These are phyloP conservation scores for Colletotrichum cordylinicola DNA, from an alignment of 2,329 filamentous ascomycete genomes.

Conservation along the genomic window DNA sequence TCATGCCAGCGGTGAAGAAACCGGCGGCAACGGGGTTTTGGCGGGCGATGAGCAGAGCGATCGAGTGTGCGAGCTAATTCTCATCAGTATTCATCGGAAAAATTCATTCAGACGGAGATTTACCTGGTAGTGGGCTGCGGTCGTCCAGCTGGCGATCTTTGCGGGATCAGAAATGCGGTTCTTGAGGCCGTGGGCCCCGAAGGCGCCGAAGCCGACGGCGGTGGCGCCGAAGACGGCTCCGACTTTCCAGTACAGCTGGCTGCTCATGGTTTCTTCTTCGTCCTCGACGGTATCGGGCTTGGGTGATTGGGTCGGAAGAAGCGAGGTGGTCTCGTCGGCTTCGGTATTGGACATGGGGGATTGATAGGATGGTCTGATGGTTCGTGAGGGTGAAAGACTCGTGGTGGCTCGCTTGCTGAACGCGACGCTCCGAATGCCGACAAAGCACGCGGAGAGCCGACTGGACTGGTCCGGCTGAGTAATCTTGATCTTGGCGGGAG, in stretches of 20 bases:
- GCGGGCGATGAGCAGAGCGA: conserved; percentile 64
- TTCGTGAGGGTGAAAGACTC: neutral
- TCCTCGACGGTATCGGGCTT: neutral
- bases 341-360: neutral
- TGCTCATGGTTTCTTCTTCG: conserved; percentile 24
- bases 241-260: conserved; percentile 60
- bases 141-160: conserved; percentile 65
- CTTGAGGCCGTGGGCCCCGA: conserved; percentile 73
- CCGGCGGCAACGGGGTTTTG: conserved; percentile 61
- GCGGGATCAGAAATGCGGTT: conserved; percentile 63
- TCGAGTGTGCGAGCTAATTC: conserved; percentile 66
- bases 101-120: neutral
- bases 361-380: neutral
- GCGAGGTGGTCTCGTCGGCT: neutral
- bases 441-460: neutral
- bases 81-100: neutral
- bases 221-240: conserved; percentile 68
- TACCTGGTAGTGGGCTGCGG: conserved; percentile 73
- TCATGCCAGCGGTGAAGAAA: conserved; percentile 70
- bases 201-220: conserved; percentile 67
- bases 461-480: neutral
- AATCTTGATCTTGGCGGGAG: neutral
- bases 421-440: neutral
- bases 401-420: neutral
- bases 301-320: neutral